phyloP scores from a whole-genome alignment of 2,329 filamentous ascomycete genomes.

The Plenodomus lindquistii region DNA sequence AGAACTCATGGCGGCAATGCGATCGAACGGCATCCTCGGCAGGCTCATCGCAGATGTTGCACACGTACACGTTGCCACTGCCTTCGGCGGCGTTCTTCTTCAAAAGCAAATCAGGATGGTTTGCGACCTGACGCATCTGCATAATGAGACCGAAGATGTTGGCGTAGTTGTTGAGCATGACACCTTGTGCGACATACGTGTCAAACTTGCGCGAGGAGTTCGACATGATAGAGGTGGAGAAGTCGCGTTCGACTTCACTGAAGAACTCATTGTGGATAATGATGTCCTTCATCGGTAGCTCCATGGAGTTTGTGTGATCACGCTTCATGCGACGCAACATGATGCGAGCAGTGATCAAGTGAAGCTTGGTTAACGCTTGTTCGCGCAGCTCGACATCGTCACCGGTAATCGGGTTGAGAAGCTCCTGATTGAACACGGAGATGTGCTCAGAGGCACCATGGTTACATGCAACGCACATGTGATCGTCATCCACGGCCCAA shows the following conservation, averaged over 20 bases:
- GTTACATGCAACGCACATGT: slow-evolving; percentile 71
- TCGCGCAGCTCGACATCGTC: slow-evolving; percentile 60
- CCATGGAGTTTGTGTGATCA: slow-evolving; percentile 92
- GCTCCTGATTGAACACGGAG: slow-evolving; percentile 91
- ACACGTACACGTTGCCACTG: slow-evolving; percentile 88
- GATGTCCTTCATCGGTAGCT: slow-evolving; percentile 92
- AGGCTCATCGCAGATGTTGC: slow-evolving; percentile 93
- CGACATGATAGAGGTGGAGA: slow-evolving; percentile 93
- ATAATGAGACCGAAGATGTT: slow-evolving; percentile 99
- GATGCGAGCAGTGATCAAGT: slow-evolving; percentile 86
- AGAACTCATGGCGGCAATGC: slow-evolving; percentile 91
- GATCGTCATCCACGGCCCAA: slow-evolving; percentile 76
- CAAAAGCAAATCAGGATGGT: slow-evolving; percentile 91
- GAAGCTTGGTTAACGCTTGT: slow-evolving; percentile 77
- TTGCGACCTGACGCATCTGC: slow-evolving; percentile 98
- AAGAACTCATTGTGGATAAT: slow-evolving; percentile 95
- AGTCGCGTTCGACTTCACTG: slow-evolving; percentile 92
- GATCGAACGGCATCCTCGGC: slow-evolving; percentile 94
- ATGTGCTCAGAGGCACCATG: slow-evolving; percentile 69
- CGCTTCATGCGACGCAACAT: slow-evolving; percentile 96
- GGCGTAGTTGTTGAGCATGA: slow-evolving; percentile 86
- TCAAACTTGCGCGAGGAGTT: slow-evolving; percentile 88
- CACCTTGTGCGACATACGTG: slow-evolving; percentile 91
- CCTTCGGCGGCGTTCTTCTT: slow-evolving; percentile 79
- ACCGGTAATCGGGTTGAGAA: slow-evolving; percentile 74